Evolutionary conservation across 139 green algal genomes (phyloP), one percentile per base, ranked within the genome.

Genomic region (Limnomonas spitsbergensis): DNA sequence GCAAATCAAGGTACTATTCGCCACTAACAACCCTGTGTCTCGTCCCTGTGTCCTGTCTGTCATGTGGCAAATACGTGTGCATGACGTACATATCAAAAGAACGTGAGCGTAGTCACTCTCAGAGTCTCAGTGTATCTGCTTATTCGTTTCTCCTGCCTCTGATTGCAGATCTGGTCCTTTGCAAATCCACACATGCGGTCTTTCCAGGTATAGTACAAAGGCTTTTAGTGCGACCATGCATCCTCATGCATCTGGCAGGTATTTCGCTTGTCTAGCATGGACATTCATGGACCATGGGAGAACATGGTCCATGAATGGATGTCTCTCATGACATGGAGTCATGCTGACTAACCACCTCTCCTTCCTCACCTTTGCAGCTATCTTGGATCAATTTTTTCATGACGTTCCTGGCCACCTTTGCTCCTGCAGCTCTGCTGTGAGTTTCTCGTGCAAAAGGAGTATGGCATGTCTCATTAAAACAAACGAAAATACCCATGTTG

Each of bases 371-470:
- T 7, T 32, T 94, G 78, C 92, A 97, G 66, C 78, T 96, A 0
- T 93, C 88, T 0, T 97, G 94, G 94, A 78, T 97, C 27, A 79
- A 83, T 31, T 97, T 97, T 87, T 95, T 96, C 81, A 78, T 91
- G 14, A 90, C 91, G 4, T 98, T 98, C 87, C 75, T 97, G 20
- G 94, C 93, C 26, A 94, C 92, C 14, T 98, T 98, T 77, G 93
- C 94, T 1, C 89, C 91, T 0, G 91, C 77, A 9, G 42, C 42
- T 54, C 42, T 54, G 42, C 42, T 54, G 42, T 54, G 42, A 54
- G 42, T 54, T 27, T 9, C 9, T 54, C 42, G 9, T 6, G 6
- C 6, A 6, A 54, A 54, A 6, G 7, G 42, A 54, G 9, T 9
- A 54, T 54, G 42, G 42, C 42, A 6, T 54, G 6, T 54, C 7